These are phyloP conservation scores for Mycena chlorophos DNA, from an alignment of 768 basidiomycete species.

Conservation along the genomic window DNA sequence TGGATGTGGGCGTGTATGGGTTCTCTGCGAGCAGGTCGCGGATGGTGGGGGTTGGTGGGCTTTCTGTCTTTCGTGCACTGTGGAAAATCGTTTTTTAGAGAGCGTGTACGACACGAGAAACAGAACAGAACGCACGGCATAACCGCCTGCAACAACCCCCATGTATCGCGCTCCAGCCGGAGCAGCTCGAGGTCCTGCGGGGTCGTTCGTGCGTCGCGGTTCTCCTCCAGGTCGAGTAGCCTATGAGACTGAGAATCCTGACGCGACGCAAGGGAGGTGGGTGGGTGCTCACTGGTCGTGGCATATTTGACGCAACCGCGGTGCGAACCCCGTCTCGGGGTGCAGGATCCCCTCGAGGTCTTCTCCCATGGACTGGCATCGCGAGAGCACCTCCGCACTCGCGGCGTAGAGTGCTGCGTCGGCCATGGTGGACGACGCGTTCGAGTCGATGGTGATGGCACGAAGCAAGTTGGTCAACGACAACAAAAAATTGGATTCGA, in stretches of 20 bases:
- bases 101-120: slow-evolving; percentile 26
- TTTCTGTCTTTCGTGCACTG: slow-evolving; percentile 70
- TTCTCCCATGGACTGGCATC: slow-evolving; percentile 55
- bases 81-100: neutral
- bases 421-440: slow-evolving; percentile 36
- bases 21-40: slow-evolving; percentile 63
- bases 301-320: slow-evolving; percentile 54
- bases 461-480: neutral
- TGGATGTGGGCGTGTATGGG: slow-evolving; percentile 79
- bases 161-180: slow-evolving; percentile 77
- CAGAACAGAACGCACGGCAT: slow-evolving; percentile 79
- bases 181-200: slow-evolving; percentile 61
- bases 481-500: neutral
- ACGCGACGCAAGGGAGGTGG: neutral
- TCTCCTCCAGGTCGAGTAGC: slow-evolving; percentile 53
- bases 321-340: slow-evolving; percentile 70
- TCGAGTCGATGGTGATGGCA: neutral
- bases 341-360: slow-evolving; percentile 65
- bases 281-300: slow-evolving; percentile 48
- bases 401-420: slow-evolving; percentile 55
- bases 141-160: slow-evolving; percentile 76
- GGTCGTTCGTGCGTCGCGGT: slow-evolving; percentile 34
- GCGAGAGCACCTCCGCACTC: slow-evolving; percentile 65
- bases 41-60: slow-evolving; percentile 47
- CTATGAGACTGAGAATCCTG: slow-evolving; percentile 31